phyloP scores from a whole-genome alignment of 164 flowering plant genomes.

The Akebia trifoliata region DNA sequence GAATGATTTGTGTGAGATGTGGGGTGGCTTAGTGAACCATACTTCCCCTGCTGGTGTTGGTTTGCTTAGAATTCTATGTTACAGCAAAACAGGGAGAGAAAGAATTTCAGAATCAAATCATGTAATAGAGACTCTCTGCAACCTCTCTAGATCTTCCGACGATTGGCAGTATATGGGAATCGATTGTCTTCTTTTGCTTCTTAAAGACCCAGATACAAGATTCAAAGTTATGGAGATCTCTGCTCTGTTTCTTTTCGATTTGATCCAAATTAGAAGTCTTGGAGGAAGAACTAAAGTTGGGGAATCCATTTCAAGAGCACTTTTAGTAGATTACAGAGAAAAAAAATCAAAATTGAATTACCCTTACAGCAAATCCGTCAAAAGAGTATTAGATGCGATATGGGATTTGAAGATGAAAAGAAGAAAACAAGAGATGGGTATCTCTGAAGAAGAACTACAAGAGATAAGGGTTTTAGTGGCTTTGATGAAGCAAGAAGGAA shows the following conservation, averaged over 20 bases:
- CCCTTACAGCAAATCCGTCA: not conserved
- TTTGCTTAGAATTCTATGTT: constrained; percentile 57
- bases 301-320: constrained; percentile 35
- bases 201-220: constrained; percentile 58
- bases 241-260: constrained; percentile 37
- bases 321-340: constrained; percentile 29
- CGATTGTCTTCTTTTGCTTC: constrained; percentile 63
- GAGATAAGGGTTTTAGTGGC: constrained; percentile 31
- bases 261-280: constrained; percentile 46
- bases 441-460: constrained; percentile 32
- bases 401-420: constrained; percentile 47
- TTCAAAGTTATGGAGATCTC: constrained; percentile 45
- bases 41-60: constrained; percentile 66
- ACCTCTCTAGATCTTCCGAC: constrained; percentile 73
- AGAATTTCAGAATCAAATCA: constrained; percentile 32
- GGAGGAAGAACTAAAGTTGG: constrained; percentile 50
- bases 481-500: constrained; percentile 50
- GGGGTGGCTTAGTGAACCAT: constrained; percentile 74
- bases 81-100: constrained; percentile 51
- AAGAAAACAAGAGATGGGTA: constrained; percentile 35
- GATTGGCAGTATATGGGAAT: constrained; percentile 92
- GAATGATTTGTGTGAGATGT: constrained; percentile 48
- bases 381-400: constrained; percentile 26
- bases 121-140: constrained; percentile 45
- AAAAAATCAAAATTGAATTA: constrained; percentile 19